phyloP scores from a whole-genome alignment of 1,139 yeast genomes.

The Pneumocystis wakefieldiae region DNA sequence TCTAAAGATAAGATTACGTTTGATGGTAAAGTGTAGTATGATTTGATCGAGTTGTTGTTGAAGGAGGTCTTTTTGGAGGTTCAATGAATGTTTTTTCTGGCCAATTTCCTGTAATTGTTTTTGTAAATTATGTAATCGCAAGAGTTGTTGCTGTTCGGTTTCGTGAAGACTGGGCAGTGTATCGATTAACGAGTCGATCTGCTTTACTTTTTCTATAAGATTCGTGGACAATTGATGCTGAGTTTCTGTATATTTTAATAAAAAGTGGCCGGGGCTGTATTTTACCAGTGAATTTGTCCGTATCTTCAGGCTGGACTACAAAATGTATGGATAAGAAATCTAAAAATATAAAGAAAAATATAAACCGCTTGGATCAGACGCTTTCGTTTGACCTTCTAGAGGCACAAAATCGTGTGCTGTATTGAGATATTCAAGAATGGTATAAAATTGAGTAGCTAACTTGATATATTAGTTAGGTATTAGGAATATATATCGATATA shows the following conservation, averaged over 20 bases:
- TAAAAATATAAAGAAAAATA: constrained; percentile 17
- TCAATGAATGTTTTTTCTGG: too few relatives aligned
- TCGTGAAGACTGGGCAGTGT: constrained; percentile 89
- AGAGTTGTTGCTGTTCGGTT: constrained; percentile 58
- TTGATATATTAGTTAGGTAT: constrained; percentile 12
- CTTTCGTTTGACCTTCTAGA: constrained; percentile 35
- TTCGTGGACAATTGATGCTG: constrained; percentile 53
- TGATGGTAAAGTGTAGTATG: too few relatives aligned
- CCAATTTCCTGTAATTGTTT: constrained; percentile 30
- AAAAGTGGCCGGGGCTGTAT: too few relatives aligned
- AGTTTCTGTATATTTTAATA: constrained; percentile 16
- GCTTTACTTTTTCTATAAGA: constrained; percentile 70
- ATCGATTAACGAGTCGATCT: constrained; percentile 71
- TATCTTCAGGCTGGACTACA: background rate
- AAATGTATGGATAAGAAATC: too few relatives aligned
- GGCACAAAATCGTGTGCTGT: constrained; percentile 48
- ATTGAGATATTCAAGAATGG: constrained; percentile 76
- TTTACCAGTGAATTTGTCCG: too few relatives aligned
- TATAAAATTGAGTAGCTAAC: constrained; percentile 79
- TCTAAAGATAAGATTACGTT: too few relatives aligned
- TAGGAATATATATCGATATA: too few relatives aligned
- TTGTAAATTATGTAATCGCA: constrained; percentile 48
- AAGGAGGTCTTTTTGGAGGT: too few relatives aligned
- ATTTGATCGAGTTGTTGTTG: too few relatives aligned
- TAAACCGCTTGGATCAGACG: constrained; percentile 34